Base-by-base conservation (phyloP, 2,329 filamentous ascomycete genomes). In the Arachnopeziza araneosa region DNA sequence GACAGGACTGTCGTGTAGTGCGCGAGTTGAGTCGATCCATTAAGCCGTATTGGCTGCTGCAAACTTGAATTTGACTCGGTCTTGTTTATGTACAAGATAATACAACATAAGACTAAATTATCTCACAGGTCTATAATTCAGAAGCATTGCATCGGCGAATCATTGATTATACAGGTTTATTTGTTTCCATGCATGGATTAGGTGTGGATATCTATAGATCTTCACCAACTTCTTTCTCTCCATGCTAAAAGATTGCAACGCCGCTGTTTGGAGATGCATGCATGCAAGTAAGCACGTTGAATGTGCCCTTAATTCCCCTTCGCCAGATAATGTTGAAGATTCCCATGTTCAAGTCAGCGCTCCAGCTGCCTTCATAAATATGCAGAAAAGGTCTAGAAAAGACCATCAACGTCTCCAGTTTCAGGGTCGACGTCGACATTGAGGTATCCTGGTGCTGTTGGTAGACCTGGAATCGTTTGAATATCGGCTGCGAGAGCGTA, bases 401-500 rank as follows among this genome's bases (percentile, higher is more conserved):
- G 83, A 5, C 95, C 90, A 60, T 91, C 86, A 66, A 93, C 91
- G 77, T 93, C 89, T 58, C 90, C 90, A n/a, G 88, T 93, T 78
- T 92, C 88, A 6, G 80, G 77, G 69, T 93, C 88, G 48, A 89
- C 87, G 67, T 97, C 93, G 52, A 97, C 93, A 70, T 97, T 97
- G 63, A 98, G 80, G 73, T 98, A 98, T 12, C 95, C 95, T 9
- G 93, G 95, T 22, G 93, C 93, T 9, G 95, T 98, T 10, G 93
- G 93, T 65, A 99, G 80, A 63, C 95, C 95, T 17, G 95, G 95
- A 65, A 99, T 99, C 1, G 95, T 99, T 80, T 98, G 95, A 67
- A 99, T 98, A 72, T 99, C 95, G 17, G 95, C 95, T 57, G 95
- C 95, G 63, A 98, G 83, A 7, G 95, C 95, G 69, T 96, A 97